Percentiles rank a stretch among this genome's conserved stretches.
Evolutionary conservation across 1,284 basidiomycete species (phyloP).

Genomic region (Erythrobasidium hasegawianum): DNA sequence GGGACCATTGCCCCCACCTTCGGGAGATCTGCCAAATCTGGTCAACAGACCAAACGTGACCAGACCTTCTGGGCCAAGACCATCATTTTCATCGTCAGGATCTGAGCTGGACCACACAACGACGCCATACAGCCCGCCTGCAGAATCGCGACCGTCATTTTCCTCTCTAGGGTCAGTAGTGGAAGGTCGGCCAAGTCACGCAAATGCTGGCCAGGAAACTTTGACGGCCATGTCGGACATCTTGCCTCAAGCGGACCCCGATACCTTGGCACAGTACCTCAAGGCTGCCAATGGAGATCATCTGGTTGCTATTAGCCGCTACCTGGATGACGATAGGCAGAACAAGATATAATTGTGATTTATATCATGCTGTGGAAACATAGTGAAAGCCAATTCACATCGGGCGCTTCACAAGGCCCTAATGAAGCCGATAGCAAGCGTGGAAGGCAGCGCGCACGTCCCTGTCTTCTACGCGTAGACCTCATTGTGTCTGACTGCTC

Average conservation of each 20-base stretch:
- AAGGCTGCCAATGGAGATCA: conserved; percentile 37
- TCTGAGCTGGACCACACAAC: neutral
- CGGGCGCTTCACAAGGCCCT: too few relatives aligned
- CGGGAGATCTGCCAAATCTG: neutral
- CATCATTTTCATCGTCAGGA: conserved; percentile 14
- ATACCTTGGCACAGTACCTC: conserved; percentile 25
- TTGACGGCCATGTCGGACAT: conserved; percentile 35
- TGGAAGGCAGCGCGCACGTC: too few relatives aligned
- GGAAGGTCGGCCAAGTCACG: neutral
- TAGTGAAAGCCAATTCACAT: too few relatives aligned
- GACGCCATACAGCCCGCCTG: neutral
- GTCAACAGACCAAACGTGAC: conserved; percentile 2
- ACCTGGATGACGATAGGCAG: conserved; percentile 34
- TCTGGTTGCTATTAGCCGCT: conserved; percentile 36
- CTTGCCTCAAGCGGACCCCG: conserved; percentile 36
- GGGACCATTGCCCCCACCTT: conserved; percentile 17
- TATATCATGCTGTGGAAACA: too few relatives aligned
- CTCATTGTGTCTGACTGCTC: too few relatives aligned
- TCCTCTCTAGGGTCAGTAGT: conserved; percentile 3
- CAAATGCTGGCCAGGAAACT: conserved; percentile 5
- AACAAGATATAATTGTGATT: neutral
- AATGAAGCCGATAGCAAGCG: too few relatives aligned
- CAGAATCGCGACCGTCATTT: neutral
- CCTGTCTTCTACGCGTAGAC: too few relatives aligned
- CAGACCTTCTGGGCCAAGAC: conserved; percentile 16